Evolutionary conservation across 176 grass and related monocot genomes (phyloP).

Genomic region (Secale cereale): DNA sequence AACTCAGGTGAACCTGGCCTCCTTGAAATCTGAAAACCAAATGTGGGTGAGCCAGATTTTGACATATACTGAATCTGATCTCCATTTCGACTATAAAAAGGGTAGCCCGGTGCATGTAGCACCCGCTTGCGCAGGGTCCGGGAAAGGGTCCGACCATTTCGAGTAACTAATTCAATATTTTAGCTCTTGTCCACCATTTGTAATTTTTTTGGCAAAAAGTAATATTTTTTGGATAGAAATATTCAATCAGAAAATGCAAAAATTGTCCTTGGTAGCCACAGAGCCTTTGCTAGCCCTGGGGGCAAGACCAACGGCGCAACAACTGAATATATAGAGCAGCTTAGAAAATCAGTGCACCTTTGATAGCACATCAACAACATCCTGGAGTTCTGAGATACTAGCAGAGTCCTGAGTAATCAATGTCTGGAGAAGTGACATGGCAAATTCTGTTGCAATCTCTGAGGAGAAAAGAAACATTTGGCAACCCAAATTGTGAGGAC

Average conservation of each 20-base stretch:
- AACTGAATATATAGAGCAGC: neutral
- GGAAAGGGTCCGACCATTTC: neutral
- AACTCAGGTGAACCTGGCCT: conserved; percentile 74
- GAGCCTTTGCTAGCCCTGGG: neutral
- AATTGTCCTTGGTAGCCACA: neutral
- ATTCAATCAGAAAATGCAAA: neutral
- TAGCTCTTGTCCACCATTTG: neutral
- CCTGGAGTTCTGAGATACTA: conserved; percentile 57
- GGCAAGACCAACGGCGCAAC: conserved; percentile 6
- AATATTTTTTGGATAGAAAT: neutral
- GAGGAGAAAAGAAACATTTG: conserved; percentile 18
- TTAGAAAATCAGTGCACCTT: conserved; percentile 38
- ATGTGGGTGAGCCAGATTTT: neutral
- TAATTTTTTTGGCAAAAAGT: neutral
- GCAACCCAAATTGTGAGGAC: neutral
- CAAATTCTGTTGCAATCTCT: conserved; percentile 67
- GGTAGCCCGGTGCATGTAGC: too few species aligned
- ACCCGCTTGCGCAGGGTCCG: too few species aligned
- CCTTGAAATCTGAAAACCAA: conserved; percentile 52
- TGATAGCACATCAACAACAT: conserved; percentile 62
- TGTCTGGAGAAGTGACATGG: conserved; percentile 72
- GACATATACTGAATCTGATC: neutral
- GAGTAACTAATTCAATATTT: neutral
- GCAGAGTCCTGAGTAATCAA: conserved; percentile 69
- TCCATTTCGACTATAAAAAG: neutral